Conservation (phyloP, 495 filamentous ascomycete genomes). For the Cetradonia linearis region DNA sequence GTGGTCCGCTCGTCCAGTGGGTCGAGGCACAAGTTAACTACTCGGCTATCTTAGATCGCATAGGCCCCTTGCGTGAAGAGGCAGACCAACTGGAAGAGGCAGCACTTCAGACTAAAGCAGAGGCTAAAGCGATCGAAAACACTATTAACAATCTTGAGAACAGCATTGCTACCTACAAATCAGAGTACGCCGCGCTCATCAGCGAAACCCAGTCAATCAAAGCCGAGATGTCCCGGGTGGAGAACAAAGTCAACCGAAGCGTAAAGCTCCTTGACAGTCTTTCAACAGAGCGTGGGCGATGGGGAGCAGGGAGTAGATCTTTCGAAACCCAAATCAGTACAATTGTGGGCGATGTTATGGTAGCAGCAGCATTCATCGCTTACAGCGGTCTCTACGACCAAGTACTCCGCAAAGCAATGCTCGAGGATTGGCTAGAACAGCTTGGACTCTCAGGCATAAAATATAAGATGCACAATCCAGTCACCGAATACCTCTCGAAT, state of each 20-base stretch:
- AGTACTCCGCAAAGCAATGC: slow-evolving; percentile 92
- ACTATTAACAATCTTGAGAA: slow-evolving; percentile 72
- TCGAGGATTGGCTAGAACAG: slow-evolving; percentile 93
- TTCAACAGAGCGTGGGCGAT: slow-evolving; percentile 81
- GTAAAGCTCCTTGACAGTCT: slow-evolving; percentile 87
- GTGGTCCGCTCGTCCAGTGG: slow-evolving; percentile 95
- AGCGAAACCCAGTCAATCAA: slow-evolving; percentile 97
- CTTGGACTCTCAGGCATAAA: slow-evolving; percentile 79
- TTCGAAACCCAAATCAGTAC: slow-evolving; percentile 97
- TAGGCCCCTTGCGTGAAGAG: slow-evolving; percentile 87
- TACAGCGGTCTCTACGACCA: slow-evolving; percentile 97
- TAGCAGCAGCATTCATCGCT: slow-evolving; percentile 93
- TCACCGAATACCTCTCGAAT: slow-evolving; percentile 94
- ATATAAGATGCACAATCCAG: slow-evolving; percentile 86
- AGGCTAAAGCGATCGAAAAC: slow-evolving; percentile 84
- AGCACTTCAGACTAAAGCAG: slow-evolving; percentile 84
- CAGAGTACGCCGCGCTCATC: slow-evolving; percentile 90
- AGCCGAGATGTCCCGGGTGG: slow-evolving; percentile 85
- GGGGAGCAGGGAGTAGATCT: slow-evolving; percentile 94
- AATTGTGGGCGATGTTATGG: slow-evolving; percentile 86
- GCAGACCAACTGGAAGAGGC: slow-evolving; percentile 77
- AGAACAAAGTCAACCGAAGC: slow-evolving; percentile 96
- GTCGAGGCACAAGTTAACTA: slow-evolving; percentile 95
- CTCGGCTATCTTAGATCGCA: slow-evolving; percentile 89
- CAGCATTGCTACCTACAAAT: slow-evolving; percentile 94